phyloP scores from a whole-genome alignment of 768 basidiomycete species.

The Omphalotus guepiniiformis region DNA sequence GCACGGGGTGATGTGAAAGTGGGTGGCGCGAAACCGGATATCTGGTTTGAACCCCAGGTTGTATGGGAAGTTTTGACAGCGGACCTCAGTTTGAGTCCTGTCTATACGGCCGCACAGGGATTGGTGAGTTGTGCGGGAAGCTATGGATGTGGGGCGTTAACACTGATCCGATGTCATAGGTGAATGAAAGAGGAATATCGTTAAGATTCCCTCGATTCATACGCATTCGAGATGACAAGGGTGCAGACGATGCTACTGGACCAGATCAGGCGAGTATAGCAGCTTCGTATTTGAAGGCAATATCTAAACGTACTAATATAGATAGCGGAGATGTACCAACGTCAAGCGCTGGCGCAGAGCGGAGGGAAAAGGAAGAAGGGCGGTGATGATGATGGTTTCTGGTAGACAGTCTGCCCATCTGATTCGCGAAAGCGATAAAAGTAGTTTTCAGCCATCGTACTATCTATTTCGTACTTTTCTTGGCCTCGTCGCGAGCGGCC shows the following conservation, averaged over 20 bases:
- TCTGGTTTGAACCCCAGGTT: constrained; percentile 96
- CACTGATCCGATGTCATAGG: constrained; percentile 34
- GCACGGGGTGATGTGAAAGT: constrained; percentile 80
- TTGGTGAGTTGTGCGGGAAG: constrained; percentile 46
- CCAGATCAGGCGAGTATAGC: constrained; percentile 75
- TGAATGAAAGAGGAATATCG: constrained; percentile 89
- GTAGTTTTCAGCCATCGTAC: too few species aligned
- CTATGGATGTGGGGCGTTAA: constrained; percentile 5
- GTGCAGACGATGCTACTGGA: constrained; percentile 86
- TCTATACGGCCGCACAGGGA: constrained; percentile 94
- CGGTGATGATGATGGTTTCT: constrained; percentile 70
- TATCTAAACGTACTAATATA: too few species aligned
- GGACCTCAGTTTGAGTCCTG: constrained; percentile 92
- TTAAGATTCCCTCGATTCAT: constrained; percentile 96
- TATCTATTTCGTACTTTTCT: too few species aligned
- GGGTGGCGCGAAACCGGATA: constrained; percentile 92
- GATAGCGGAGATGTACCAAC: constrained; percentile 94
- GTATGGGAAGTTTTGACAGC: constrained; percentile 99
- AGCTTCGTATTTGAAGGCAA: too few species aligned
- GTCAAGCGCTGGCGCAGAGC: constrained; percentile 78
- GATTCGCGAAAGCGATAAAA: too few species aligned
- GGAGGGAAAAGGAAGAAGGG: constrained; percentile 67
- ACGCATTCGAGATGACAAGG: constrained; percentile 89
- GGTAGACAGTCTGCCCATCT: too few species aligned
- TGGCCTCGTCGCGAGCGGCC: constrained; percentile 38